A percentile compares a stretch with the other conserved stretches of the same genome.
Conservation (phyloP, 2,329 filamentous ascomycete species). For the Simplicillium aogashimaense region DNA sequence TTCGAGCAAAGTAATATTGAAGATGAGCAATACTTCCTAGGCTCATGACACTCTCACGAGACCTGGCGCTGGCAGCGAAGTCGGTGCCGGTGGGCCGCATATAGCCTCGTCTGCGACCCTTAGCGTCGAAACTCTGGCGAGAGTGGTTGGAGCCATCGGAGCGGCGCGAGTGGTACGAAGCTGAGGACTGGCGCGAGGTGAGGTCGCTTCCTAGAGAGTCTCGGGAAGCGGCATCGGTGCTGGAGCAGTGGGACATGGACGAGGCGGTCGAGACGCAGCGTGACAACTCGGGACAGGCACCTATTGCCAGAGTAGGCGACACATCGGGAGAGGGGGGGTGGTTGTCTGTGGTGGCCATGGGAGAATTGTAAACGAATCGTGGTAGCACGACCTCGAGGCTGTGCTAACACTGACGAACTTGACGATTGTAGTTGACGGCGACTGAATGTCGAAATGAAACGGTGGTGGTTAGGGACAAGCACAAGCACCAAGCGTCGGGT, state of each 20-base stretch:
- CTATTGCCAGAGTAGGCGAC: constrained; percentile 52
- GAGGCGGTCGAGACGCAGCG: constrained; percentile 56
- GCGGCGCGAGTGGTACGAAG: constrained; percentile 37
- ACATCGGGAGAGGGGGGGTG: constrained; percentile 56
- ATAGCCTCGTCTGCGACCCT: constrained; percentile 61
- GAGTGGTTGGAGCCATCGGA: constrained; percentile 30
- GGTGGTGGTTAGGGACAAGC: no score
- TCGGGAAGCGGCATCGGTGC: constrained; percentile 35
- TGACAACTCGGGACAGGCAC: constrained; percentile 46
- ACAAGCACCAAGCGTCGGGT: no score
- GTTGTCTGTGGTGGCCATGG: constrained; percentile 20
- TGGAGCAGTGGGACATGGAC: constrained; percentile 47
- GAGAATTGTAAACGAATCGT: neutral
- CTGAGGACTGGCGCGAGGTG: constrained; percentile 55
- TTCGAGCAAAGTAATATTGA: constrained; percentile 96
- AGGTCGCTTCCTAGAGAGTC: constrained; percentile 48
- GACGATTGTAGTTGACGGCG: no score
- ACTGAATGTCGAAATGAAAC: no score
- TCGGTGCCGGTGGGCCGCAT: constrained; percentile 79
- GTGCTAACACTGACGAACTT: no score
- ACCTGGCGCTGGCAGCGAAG: constrained; percentile 83
- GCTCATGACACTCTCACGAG: constrained; percentile 90
- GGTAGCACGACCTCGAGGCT: neutral
- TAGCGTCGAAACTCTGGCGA: constrained; percentile 30
- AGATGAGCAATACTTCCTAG: constrained; percentile 93